Base-by-base conservation (phyloP, 768 basidiomycete species). In the Crepidotus variabilis region DNA sequence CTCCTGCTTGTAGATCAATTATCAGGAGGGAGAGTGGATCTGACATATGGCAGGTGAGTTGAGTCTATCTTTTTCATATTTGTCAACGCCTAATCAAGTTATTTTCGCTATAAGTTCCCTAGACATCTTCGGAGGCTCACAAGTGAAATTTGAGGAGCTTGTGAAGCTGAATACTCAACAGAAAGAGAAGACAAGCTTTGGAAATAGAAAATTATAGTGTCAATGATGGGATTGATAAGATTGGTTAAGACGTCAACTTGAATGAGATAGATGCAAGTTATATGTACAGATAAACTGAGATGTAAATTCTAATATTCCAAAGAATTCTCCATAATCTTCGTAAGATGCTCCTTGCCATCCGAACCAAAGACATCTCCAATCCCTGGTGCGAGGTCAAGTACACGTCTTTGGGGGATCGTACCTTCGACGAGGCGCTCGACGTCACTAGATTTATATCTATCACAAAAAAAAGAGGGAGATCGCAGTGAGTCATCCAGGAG, bases 381-480 rank as follows among this genome's bases (percentile, higher is more conserved):
- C 50, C 90, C 88, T 14, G 95, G 96, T 7, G 96, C 96, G 24
- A 98, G 78, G 69, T 97, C 94, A 60, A 98, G 70, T 4, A 98
- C 95, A 16, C 95, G 81, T 54, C 93, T 75, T 71, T 98, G 96
- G 14, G 96, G 96, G 47, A 98, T 68, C 18, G 95, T 92, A 3
- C 96, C 95, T 57, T 95, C 85, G 1, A 97, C 96, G 13, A 98
- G 81, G 71, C 74, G 80, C 28, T 78, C 73, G 10, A 94, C 75
- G 62, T 95, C 92, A 18, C 71, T 74, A 18, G 76, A 73, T 22
- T 77, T 81, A 67, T 92, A 94, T 46, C 89, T 81, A 54, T 6
- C 47, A 14, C 10, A 23, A 56, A 46, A 43, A 28, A 33, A 47
- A n/a, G n/a, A 20, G 23, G 8, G n/a, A 21, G 5, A 13, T 16